Evolutionary conservation across 139 green algal species (phyloP), one percentile per base, ranked within the genome.

Genomic region (Tetratostichococcus sp.): DNA sequence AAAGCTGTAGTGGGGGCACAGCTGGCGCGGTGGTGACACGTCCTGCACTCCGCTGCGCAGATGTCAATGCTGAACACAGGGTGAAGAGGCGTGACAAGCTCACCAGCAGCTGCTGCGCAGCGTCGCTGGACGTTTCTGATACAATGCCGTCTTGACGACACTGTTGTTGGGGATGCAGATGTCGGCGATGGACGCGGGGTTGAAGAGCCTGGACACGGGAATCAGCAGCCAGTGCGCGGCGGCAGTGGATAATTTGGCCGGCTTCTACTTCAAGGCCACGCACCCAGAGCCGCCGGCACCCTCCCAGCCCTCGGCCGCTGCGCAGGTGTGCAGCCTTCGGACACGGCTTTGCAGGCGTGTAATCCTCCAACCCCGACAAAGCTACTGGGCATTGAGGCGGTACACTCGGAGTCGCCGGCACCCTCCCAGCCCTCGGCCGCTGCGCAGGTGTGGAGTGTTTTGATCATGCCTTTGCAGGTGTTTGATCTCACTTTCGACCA

Each of bases 241-340:
- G 14, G 95, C 93, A 0, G 81, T 98, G 1, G 94, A 99, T 86
- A 93, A 96, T 83, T 83, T 99, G 23, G 93, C 91, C 0, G 90
- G 84, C 26, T 98, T 88, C 73, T 94, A 92, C 83, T 93, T 94
- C 85, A 90, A 86, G 74, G 75, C 81, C 75, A 70, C 79, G 68
- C 50, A 62, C 50, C 50, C 50, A 23, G 50, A 62, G 50, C 81
- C 83, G 14, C 76, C 72, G 50, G 79, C n/a, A n/a, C n/a, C 69
- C 34, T 74, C 85, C 4, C 67, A 70, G 11, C 81, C 84, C 33
- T 82, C 73, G 1, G 32, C 77, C 11, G 80, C 86, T 32, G 86
- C 82, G 35, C 76, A 85, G 74, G 80, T 84, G 50, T 17, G 50
- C 50, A 23, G 17, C 50, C 14, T 8, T 2, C 50, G 26, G 50